Evolutionary conservation across 1,284 basidiomycete species (phyloP), one percentile per base, ranked within the genome.

Genomic region (Thelephora terrestris): DNA sequence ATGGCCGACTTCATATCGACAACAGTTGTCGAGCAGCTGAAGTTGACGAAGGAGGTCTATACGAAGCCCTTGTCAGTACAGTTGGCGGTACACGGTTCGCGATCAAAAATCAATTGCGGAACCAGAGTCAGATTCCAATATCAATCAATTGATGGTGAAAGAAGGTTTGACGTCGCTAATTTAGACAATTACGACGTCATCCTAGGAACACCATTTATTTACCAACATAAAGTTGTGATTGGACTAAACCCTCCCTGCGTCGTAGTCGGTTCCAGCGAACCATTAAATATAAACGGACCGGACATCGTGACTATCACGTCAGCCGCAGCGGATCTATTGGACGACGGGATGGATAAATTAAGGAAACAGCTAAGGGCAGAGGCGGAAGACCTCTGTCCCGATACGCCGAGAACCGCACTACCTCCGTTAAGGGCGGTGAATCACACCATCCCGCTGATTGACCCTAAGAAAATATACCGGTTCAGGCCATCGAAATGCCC

Each of bases 371-470:
- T 63, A 2, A 21, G 46, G 1, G 43, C 58, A 4, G 54, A 63
- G 3, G 61, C 59, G 0, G 21, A 50, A 4, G 50, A 56, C n/a
- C 45, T 69, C 0, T 67, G 64, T 45, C 56, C 53, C 27, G 53
- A 61, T 3, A 58, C 58, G 0, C 48, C 42, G 0, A 56, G 64
- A 3, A 58, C 61, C 0, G 50, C 51, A 0, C 42, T 69, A 12
- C 68, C 62, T 0, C 69, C 64, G 0, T 43, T 69, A 1, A 48
- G 64, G 0, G 63, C 50, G 0, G 64, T 71, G 5, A 71, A 71
- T 44, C 67, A 71, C 46, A 45, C 47, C 0, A 70, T 71, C 2
- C 67, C 67, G 0, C 40, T 71, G 7, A 66, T 67, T 5, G 62
- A 71, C 35, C 55, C 62, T 32, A 39, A 46, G 0, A 61, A 60